Base-by-base conservation (phyloP, 176 grass and related monocot genomes). In the Raddia distichophylla region DNA sequence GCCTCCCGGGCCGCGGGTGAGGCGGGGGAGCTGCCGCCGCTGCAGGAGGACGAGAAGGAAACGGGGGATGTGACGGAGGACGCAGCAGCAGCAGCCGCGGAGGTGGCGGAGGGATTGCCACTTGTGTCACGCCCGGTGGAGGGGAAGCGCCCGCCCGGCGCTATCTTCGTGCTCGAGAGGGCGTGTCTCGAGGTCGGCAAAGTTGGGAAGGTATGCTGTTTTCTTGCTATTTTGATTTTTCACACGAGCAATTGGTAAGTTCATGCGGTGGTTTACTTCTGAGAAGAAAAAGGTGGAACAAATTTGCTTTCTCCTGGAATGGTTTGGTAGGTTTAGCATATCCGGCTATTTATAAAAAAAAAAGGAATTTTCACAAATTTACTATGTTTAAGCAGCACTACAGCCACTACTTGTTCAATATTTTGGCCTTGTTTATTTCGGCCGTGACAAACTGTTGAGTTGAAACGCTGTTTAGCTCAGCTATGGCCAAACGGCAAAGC, bases 131-230 rank as follows among this genome's bases (percentile, higher is more conserved):
- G 84, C 2, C 49, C 82, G 10, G 56, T 93, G n/a, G 90, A 90
- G 53, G 80, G 70, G 62, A 95, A 87, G 83, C 49, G 52, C 80
- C 83, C 44, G 18, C 80, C 86, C 7, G 92, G 96, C 20, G 90
- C 77, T 8, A 93, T 95, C 55, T 98, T 95, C 74, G 88, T 98
- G 43, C 96, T 98, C 9, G 92, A 95, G 80, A 93, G 79, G 89
- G 96, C 93, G 5, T 95, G 89, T 62, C 80, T 98, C 63, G 96
- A 98, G 67, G 93, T 98, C 71, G 96, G 93, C 69, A 95, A 98
- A 93, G 96, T 98, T 8, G 96, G 96, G 37, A 98, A 98, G 96
- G 93, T 95, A 84, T 49, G 67, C 73, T 61, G 12, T 66, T 64
- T 80, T 74, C 3, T 40, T 40, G 37, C 37, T 68, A 34, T 74